Conservation (phyloP, 2,329 filamentous ascomycete species). For the Aspergillus flavus region DNA sequence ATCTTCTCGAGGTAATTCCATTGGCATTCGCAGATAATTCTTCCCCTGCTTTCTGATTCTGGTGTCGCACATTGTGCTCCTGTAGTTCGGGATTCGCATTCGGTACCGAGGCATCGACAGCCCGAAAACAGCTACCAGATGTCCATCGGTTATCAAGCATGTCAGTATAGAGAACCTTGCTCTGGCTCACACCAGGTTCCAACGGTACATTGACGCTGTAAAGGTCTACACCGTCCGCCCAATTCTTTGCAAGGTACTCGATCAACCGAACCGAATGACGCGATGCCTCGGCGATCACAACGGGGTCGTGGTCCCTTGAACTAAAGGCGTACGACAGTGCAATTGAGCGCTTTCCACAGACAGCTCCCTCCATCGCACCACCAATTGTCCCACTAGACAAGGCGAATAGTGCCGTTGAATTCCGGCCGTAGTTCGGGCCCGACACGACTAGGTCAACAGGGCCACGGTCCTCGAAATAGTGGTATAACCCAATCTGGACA, state of each 20-base stretch:
- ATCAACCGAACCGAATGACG: conserved; percentile 74
- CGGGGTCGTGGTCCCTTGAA: conserved; percentile 77
- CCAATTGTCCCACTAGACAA: conserved; percentile 77
- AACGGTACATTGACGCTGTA: conserved; percentile 91
- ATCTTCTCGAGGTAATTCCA: conserved; percentile 31
- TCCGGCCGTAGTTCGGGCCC: conserved; percentile 81
- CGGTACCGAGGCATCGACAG: conserved; percentile 66
- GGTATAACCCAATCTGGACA: conserved; percentile 79
- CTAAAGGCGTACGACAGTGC: conserved; percentile 92
- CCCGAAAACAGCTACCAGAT: conserved; percentile 82
- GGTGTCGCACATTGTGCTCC: conserved; percentile 73
- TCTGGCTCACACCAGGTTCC: conserved; percentile 70
- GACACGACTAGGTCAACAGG: conserved; percentile 76
- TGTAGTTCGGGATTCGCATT: conserved; percentile 65
- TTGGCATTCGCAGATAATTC: conserved; percentile 27
- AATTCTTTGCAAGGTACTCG: conserved; percentile 75
- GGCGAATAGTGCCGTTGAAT: conserved; percentile 78
- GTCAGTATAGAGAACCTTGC: conserved; percentile 77
- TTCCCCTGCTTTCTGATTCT: conserved; percentile 50
- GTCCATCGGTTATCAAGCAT: conserved; percentile 92
- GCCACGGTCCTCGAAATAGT: conserved; percentile 73
- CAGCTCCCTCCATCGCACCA: conserved; percentile 74
- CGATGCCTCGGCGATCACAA: conserved; percentile 76
- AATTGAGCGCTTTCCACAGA: conserved; percentile 70
- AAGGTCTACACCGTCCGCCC: conserved; percentile 74